A percentile compares a stretch with the other conserved stretches of the same genome.
These are phyloP conservation scores for Neurospora africana DNA, from an alignment of 495 filamentous ascomycete genomes.

Conservation along the genomic window DNA sequence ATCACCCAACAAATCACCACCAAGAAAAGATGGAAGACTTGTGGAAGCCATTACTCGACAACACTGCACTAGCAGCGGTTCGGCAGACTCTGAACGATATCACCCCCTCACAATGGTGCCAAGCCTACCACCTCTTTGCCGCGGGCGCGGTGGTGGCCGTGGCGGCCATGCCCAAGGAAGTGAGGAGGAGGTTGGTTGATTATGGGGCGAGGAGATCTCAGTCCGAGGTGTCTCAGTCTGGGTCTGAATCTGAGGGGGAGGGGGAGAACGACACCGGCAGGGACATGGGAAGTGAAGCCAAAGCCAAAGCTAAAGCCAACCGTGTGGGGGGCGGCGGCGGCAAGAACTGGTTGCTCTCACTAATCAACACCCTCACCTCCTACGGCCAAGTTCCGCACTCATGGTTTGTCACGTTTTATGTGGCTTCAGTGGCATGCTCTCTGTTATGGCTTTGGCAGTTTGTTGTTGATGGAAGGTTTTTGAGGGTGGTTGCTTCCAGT, in stretches of 20 bases:
- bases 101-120: slow-evolving; percentile 31
- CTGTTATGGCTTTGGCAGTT: slow-evolving; percentile 70
- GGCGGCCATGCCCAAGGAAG: slow-evolving; percentile 29
- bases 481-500: slow-evolving; percentile 30
- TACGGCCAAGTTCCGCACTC: slow-evolving; percentile 60
- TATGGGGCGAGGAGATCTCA: slow-evolving; percentile 37
- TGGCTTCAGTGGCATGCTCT: slow-evolving; percentile 57
- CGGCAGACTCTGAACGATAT: not conserved
- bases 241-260: not conserved
- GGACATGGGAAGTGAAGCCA: not conserved
- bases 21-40: not conserved
- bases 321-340: too few species aligned
- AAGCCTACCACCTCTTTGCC: slow-evolving; percentile 35
- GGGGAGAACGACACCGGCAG: not conserved
- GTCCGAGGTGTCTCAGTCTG: not conserved
- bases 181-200: slow-evolving; percentile 30
- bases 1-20: not conserved
- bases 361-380: slow-evolving; percentile 24
- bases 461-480: slow-evolving; percentile 40
- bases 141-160: slow-evolving; percentile 26
- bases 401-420: slow-evolving; percentile 85
- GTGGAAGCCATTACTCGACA: not conserved
- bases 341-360: slow-evolving; percentile 8
- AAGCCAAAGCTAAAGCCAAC: too few species aligned
- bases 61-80: not conserved